Evolutionary conservation across 2,329 filamentous ascomycete species (phyloP), one percentile per base, ranked within the genome.

Genomic region (Alternaria burnsii): DNA sequence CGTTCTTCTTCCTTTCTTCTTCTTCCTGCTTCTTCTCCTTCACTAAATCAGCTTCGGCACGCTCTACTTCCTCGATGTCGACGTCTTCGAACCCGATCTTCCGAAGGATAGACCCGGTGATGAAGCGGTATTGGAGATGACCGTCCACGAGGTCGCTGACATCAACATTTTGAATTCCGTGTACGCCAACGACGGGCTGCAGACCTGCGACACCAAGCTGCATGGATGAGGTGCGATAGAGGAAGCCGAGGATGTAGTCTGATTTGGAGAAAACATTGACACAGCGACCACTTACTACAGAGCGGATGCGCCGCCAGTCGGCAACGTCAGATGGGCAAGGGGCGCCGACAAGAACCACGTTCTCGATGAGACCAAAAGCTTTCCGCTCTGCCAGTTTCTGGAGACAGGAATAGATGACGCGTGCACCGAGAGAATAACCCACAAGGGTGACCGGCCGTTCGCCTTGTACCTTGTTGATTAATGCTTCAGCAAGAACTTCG

Each of bases 251-350:
- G 32, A 97, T 88, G 71, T 92, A 91, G 78, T 97, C 94, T 61
- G 95, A 94, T 53, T 90, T 88, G 2, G 92, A 94, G 79, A 90
- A 97, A 9, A 94, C 92, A 69, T 97, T 97, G 69, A 97, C 90
- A 8, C 97, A 84, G 58, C 91, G 87, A 3, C 94, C 93, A 2
- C 89, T 87, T 0, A 97, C 93, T 0, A 94, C 92, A 44, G 87
- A 88, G 30, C 92, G 87, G 67, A 97, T 87, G 38, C 87, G 83
- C 44, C 89, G 86, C 94, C 94, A 97, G 67, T 93, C 88, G 1
- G 84, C 84, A 0, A 86, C 79, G 44, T 90, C 86, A 0, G 90
- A 91, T 0, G 94, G 92, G 0, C 90, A 88, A 0, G 94, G 92
- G 0, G 92, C 86, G 3, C 94, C 94, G 58, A 97, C 91, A 6